Evolutionary conservation across 2,329 filamentous ascomycete genomes (phyloP), one percentile per base, ranked within the genome.

Genomic region (Magnaporthales sp.): DNA sequence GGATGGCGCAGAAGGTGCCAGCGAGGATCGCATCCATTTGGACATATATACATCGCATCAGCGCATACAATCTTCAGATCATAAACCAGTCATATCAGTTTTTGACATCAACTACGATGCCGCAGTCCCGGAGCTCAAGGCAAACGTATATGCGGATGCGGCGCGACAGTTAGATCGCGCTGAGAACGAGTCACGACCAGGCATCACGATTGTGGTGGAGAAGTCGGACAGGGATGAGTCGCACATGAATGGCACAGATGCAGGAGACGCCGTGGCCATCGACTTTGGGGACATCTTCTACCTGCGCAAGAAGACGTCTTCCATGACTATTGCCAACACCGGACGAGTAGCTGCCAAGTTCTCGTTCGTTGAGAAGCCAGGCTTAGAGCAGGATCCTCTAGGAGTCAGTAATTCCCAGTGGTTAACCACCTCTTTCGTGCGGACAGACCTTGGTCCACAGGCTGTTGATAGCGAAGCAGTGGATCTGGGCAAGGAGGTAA

Each of bases 281-380:
- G 86, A 94, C 72, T 95, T 98, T 75, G 93, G 93, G 0, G 80
- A 88, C 3, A 80, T 97, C 1, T 81, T 84, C 2, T 96, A 90
- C 72, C 81, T 89, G 54, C 85, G 89, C 68, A 85, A 82, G 8
- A 86, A 90, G 70, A 83, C 81, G 9, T 84, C 89, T 4, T 86
- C 83, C 3, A 75, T 98, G 60, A 98, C 93, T 0, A 86, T 99
- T 66, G 95, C 95, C 29, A 99, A 99, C 72, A 99, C 95, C 0
- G 90, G 95, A 2, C 85, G 92, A 30, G 92, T 96, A 0, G 77
- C 88, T 2, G 93, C 95, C 0, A 91, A 83, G 0, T 90, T 97
- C 72, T 85, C 84, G 1, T 96, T 99, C 74, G 86, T 93, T 0
- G 89, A 92, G 67, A 88, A 88, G 69, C 89, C 91, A 2, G 79